Base-by-base conservation (phyloP, 257 asterid genomes). In the Solanum lycopersicoides region DNA sequence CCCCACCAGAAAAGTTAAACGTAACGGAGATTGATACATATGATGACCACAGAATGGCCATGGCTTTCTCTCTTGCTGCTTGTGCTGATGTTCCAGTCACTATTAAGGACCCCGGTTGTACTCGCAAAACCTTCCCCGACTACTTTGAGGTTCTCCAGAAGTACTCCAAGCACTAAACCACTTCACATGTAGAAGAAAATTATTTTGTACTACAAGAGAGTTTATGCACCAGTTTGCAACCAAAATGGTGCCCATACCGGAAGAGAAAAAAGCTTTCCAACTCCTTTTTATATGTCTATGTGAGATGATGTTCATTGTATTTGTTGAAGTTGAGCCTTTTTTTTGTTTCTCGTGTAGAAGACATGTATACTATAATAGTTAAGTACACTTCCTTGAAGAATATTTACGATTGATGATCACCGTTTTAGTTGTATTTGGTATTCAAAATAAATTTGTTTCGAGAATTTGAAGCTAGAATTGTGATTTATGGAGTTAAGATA, bases 31-130 rank as follows among this genome's bases (percentile, higher is more conserved):
- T 97, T 7, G 98, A 97, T 88, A 97, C 98, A 5, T 97, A 95
- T 34, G 98, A 97, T 47, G 99, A 97, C 89, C 99, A 97, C 88
- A 87, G 98, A 88, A 97, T 96, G 99, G 99, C 99, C 41, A 97
- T 97, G 99, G 99, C 99, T 50, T 96, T 97, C 86, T 97, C 99
- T 69, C 98, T 97, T 9, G 99, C 98, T 15, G 99, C 99, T 28
- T 95, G 98, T 86, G 96, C 96, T 20, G 98, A 95, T 60, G 98
- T 97, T 59, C 98, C 99, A 0, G 98, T 97, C 63, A 95, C 98
- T 16, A 95, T 97, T 90, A 93, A 90, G 39, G 99, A 97, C 87
- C 99, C 99, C 0, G 95, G 95, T 7, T 97, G 99, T 89, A 97
- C 99, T 41, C 98, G 99, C n/a, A 97, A 97, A 90, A 97, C 99